Conservation (phyloP, 2,329 filamentous ascomycete genomes). For the Hyphodiscus sp. region DNA sequence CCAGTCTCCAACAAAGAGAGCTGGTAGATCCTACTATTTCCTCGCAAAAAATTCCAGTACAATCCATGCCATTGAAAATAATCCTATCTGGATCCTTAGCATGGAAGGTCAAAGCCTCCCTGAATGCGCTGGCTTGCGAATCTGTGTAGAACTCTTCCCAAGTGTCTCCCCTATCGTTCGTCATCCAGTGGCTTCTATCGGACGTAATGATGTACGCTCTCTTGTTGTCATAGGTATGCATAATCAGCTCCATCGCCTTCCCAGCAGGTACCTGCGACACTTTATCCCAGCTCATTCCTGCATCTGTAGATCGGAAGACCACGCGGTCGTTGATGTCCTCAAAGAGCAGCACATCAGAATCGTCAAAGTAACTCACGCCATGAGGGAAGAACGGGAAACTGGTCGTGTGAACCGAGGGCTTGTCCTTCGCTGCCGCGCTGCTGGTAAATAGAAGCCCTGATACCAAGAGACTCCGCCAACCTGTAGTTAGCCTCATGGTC, state of each 20-base stretch:
- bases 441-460: slow-evolving; percentile 22
- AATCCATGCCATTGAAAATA: slow-evolving; percentile 73
- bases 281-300: slow-evolving; percentile 68
- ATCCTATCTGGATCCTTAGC: slow-evolving; percentile 77
- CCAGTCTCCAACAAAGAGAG: neutral
- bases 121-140: slow-evolving; percentile 48
- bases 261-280: slow-evolving; percentile 60
- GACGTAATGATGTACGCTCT: slow-evolving; percentile 76
- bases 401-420: slow-evolving; percentile 58
- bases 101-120: slow-evolving; percentile 66
- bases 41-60: slow-evolving; percentile 56
- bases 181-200: slow-evolving; percentile 70
- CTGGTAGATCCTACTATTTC: slow-evolving; percentile 38
- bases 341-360: slow-evolving; percentile 75
- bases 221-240: slow-evolving; percentile 72
- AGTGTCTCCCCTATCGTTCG: slow-evolving; percentile 71
- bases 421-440: slow-evolving; percentile 26
- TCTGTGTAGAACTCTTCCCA: slow-evolving; percentile 71
- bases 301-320: slow-evolving; percentile 74
- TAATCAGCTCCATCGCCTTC: slow-evolving; percentile 55
- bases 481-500: slow-evolving; percentile 30
- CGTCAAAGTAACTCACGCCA: slow-evolving; percentile 83
- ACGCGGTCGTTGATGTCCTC: slow-evolving; percentile 58
- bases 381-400: slow-evolving; percentile 60
- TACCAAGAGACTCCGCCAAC: slow-evolving; percentile 27